A percentile compares a stretch with the other conserved stretches of the same genome.
Evolutionary conservation across 2,329 filamentous ascomycete genomes (phyloP).

Genomic region (Phialophora expanda): DNA sequence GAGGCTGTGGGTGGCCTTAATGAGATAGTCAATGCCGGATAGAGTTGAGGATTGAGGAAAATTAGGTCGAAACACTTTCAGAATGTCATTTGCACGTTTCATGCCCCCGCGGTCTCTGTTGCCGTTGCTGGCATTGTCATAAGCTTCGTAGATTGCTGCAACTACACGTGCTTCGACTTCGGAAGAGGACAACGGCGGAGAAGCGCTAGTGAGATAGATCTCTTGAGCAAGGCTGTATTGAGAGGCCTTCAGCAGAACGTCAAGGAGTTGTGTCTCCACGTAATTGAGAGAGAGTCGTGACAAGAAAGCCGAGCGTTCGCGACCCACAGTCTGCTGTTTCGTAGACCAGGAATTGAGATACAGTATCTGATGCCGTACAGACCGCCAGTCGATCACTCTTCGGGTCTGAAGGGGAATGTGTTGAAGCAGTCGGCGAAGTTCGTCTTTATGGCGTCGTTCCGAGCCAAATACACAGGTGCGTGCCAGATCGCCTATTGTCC

Average conservation of each 20-base stretch:
- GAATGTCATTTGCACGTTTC: slow-evolving; percentile 64
- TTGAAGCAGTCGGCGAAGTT: slow-evolving; percentile 61
- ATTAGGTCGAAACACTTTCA: slow-evolving; percentile 51
- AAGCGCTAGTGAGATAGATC: slow-evolving; percentile 45
- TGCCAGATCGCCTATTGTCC: slow-evolving; percentile 47
- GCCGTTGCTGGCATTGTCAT: slow-evolving; percentile 70
- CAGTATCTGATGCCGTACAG: slow-evolving; percentile 57
- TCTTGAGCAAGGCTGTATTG: slow-evolving; percentile 51
- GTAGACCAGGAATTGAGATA: slow-evolving; percentile 67
- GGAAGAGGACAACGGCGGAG: slow-evolving; percentile 47
- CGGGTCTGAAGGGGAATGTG: slow-evolving; percentile 51
- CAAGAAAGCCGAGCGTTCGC: slow-evolving; percentile 30
- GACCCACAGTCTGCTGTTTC: slow-evolving; percentile 34
- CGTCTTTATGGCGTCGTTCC: slow-evolving; percentile 57
- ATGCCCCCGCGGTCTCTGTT: slow-evolving; percentile 67
- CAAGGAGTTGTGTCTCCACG: slow-evolving; percentile 62
- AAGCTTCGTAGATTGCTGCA: slow-evolving; percentile 59
- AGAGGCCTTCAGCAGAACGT: slow-evolving; percentile 57
- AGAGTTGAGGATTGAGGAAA: slow-evolving; percentile 50
- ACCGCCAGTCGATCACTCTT: slow-evolving; percentile 56
- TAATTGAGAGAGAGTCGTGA: slow-evolving; percentile 41
- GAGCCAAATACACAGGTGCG: slow-evolving; percentile 61
- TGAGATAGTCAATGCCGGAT: slow-evolving; percentile 57
- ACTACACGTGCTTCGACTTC: slow-evolving; percentile 61
- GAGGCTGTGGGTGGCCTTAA: slow-evolving; percentile 66